phyloP scores from a whole-genome alignment of 345 rosid genomes.

The Syzygium jambos region DNA sequence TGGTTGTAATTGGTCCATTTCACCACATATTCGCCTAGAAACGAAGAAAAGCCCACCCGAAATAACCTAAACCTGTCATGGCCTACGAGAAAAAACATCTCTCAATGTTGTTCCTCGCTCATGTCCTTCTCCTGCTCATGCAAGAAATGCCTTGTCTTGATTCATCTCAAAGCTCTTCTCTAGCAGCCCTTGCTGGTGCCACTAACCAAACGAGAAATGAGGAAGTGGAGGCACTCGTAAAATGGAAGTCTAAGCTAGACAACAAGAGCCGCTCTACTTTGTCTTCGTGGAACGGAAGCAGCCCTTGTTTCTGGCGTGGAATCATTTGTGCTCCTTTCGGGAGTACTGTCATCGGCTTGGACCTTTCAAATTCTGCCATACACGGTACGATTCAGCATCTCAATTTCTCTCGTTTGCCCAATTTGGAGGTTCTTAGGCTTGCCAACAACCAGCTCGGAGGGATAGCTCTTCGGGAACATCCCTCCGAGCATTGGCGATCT shows the following conservation, averaged over 20 bases:
- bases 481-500: not conserved
- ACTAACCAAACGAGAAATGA: too few species aligned
- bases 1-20: too few species aligned
- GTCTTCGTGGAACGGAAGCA: too few species aligned
- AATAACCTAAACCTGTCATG: not conserved
- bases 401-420: slow-evolving; percentile 7
- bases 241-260: too few species aligned
- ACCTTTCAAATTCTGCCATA: not conserved
- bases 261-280: too few species aligned
- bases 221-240: too few species aligned
- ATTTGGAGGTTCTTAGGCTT: not conserved
- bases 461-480: not conserved
- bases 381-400: slow-evolving; percentile 8
- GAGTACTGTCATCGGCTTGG: not conserved
- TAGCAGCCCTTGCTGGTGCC: too few species aligned
- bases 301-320: too few species aligned
- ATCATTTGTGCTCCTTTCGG: too few species aligned
- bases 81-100: not conserved
- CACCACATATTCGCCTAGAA: too few species aligned
- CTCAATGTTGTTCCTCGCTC: not conserved
- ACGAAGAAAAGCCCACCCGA: not conserved
- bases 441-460: not conserved
- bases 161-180: not conserved
- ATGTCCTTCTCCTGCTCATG: not conserved
- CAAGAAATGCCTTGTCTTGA: not conserved